These are phyloP conservation scores for Solanum piurae DNA, from an alignment of 257 asterid species.

Conservation along the genomic window DNA sequence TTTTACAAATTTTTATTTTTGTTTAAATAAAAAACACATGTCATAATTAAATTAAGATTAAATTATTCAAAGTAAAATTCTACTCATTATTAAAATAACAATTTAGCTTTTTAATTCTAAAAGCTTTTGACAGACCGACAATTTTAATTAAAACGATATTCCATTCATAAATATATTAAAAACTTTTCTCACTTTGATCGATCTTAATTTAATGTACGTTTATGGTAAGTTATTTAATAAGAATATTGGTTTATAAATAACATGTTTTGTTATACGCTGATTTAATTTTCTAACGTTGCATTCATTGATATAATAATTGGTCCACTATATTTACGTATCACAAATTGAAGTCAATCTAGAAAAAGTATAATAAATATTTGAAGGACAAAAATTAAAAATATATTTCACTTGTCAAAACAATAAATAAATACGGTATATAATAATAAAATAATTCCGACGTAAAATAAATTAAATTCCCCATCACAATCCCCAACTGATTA, in stretches of 20 bases:
- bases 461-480: neutral
- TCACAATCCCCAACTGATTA: neutral
- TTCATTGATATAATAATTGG: too few relatives aligned
- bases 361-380: neutral
- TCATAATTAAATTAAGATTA: neutral
- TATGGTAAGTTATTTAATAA: neutral
- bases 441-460: neutral
- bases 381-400: neutral
- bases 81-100: neutral
- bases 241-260: neutral
- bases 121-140: neutral
- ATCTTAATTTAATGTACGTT: neutral
- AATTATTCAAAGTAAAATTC: neutral
- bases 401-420: too few relatives aligned
- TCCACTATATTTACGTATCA: neutral
- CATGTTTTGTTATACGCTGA: neutral
- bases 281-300: too few relatives aligned
- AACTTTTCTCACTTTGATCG: neutral
- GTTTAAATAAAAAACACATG: neutral
- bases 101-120: neutral
- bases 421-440: neutral
- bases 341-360: neutral
- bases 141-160: neutral
- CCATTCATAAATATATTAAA: neutral
- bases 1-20: neutral